A percentile compares a stretch with the other conserved stretches of the same genome.
These are phyloP conservation scores for Boletus austroedulis DNA, from an alignment of 1,284 basidiomycete genomes.

Conservation along the genomic window DNA sequence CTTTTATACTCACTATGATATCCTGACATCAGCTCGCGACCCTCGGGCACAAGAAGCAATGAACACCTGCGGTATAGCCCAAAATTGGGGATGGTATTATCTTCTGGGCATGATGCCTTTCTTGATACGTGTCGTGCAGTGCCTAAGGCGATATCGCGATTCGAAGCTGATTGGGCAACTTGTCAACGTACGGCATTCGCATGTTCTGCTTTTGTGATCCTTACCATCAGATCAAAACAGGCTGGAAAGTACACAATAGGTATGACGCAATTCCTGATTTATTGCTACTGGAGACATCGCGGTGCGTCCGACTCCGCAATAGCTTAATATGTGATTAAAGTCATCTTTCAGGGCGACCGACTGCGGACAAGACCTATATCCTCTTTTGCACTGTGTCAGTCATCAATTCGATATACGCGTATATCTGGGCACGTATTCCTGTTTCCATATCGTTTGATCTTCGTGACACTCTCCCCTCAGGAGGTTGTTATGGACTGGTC, in stretches of 20 bases:
- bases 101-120: constrained; percentile 60
- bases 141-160: constrained; percentile 82
- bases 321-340: constrained; percentile 1
- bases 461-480: constrained; percentile 38
- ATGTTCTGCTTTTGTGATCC: neutral
- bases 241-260: constrained; percentile 77
- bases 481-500: constrained; percentile 83
- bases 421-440: constrained; percentile 75
- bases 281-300: constrained; percentile 67
- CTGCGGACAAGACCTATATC: constrained; percentile 54
- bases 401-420: constrained; percentile 69
- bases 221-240: constrained; percentile 39
- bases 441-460: neutral
- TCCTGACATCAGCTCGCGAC: constrained; percentile 4
- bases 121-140: constrained; percentile 77
- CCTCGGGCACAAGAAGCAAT: constrained; percentile 15
- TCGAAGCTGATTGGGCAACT: constrained; percentile 73
- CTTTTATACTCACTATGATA: constrained; percentile 47
- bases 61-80: constrained; percentile 15
- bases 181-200: constrained; percentile 63
- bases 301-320: constrained; percentile 9
- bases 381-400: constrained; percentile 42
- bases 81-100: constrained; percentile 58
- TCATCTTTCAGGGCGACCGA: constrained; percentile 27
- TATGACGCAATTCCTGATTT: constrained; percentile 62